phyloP scores from a whole-genome alignment of 345 rosid species.

The Hypericum perforatum region DNA sequence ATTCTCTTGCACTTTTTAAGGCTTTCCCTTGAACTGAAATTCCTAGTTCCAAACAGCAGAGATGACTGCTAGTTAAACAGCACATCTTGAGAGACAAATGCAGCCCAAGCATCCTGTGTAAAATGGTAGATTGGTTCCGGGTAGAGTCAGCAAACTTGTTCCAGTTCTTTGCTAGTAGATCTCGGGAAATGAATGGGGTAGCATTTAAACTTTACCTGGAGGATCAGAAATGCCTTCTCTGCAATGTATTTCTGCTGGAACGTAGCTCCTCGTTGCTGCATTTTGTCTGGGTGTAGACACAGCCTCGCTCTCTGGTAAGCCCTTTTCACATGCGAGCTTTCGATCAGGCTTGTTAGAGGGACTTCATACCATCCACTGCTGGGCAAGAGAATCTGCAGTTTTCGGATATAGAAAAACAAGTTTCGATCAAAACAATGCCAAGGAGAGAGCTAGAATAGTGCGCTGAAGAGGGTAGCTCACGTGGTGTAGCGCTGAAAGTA shows the following conservation, averaged over 20 bases:
- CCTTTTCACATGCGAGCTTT: conserved; percentile 71
- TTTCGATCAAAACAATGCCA: too few relatives aligned
- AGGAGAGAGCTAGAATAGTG: not conserved
- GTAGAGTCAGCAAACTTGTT: too few relatives aligned
- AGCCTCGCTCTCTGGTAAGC: conserved; percentile 89
- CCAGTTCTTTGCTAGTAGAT: not conserved
- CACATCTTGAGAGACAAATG: conserved; percentile 44
- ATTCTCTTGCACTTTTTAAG: too few relatives aligned
- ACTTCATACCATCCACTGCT: conserved; percentile 60
- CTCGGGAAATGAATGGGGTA: too few relatives aligned
- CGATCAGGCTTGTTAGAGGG: conserved; percentile 46
- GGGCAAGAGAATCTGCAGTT: conserved; percentile 63
- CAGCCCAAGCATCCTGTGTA: conserved; percentile 72
- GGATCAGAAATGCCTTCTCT: conserved; percentile 58
- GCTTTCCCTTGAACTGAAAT: too few relatives aligned
- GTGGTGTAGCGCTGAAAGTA: conserved; percentile 70
- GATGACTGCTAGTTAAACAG: conserved; percentile 26
- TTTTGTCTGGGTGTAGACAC: conserved; percentile 90
- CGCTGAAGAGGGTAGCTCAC: conserved; percentile 24
- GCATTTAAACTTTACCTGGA: conserved; percentile 43
- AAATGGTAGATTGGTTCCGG: not conserved
- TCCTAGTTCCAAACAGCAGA: too few relatives aligned
- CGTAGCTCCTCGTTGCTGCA: conserved; percentile 80
- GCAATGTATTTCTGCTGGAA: conserved; percentile 59
- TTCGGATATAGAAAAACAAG: not conserved